Evolutionary conservation across 2,329 filamentous ascomycete genomes (phyloP), one percentile per base, ranked within the genome.

Genomic region (Colletotrichum viniferum): DNA sequence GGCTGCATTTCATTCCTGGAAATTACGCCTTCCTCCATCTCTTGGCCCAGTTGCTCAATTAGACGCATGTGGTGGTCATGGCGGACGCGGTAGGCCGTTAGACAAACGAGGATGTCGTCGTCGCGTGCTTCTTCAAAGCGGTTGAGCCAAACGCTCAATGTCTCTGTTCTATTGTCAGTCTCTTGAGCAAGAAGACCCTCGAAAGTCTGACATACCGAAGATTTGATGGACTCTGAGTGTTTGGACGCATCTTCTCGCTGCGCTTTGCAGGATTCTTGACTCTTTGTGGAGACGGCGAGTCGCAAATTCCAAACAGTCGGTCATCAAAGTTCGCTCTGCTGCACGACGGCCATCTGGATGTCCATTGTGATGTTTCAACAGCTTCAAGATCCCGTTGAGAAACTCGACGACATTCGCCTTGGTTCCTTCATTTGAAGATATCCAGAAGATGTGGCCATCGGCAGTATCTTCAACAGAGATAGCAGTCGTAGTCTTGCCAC

Each of bases 401-500:
- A 87, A 87, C 0, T 18, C 26, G 1, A 76, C 60, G 9, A 82
- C 81, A n/a, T 77, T 78, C 1, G 70, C n/a, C 1, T 72, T 36
- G 0, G 77, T 43, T 2, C 78, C 77, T 12, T 77, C 74, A 72
- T 89, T 90, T 2, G 83, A 83, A 4, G 88, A 84, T 9, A 89
- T 65, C 85, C 87, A 89, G 52, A 88, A 87, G 4, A 82, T 79
- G 66, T 82, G 83, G n/a, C 77, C 77, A 1, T 82, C 72, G 2
- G 78, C 48, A 0, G 58, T 74, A 0, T 84, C 79, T 74, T 89
- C 83, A 2, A 88, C 77, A 0, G 82, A 87, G 30, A 90, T 84
- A 0, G 88, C 83, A 1, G 88, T 85, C n/a, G 84, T 86, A 0
- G 84, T 84, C 4, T 80, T 77, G 4, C 88, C 88, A 0, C 88